phyloP scores from a whole-genome alignment of 1,139 yeast species.

The Sugiyamaella pinicola region DNA sequence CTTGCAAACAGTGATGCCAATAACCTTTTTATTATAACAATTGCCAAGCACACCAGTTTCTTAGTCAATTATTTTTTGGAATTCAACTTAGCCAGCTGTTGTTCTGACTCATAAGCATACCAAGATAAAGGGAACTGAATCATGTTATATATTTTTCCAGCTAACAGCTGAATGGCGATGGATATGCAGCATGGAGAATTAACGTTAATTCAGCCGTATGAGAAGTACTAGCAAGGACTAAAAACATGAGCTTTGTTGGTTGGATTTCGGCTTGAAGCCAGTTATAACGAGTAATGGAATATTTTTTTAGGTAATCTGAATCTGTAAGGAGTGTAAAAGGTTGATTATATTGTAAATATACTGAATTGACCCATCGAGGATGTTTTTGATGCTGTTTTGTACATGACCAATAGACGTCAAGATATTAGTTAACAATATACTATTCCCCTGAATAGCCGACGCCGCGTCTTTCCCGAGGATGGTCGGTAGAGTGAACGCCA shows the following conservation, averaged over 20 bases:
- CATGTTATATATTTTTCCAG: background rate
- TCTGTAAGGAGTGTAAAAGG: background rate
- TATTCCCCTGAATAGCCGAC: conserved; percentile 6
- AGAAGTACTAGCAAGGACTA: background rate
- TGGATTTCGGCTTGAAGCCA: no score
- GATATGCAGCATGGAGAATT: background rate
- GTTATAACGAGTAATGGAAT: no score
- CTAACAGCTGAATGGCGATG: background rate
- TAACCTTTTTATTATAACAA: no score
- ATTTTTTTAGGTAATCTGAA: no score
- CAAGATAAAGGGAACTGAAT: background rate
- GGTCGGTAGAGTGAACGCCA: background rate
- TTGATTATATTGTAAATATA: no score
- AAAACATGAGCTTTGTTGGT: no score
- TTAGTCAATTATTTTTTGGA: background rate
- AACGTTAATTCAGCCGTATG: background rate
- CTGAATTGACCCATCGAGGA: no score
- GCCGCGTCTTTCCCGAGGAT: background rate
- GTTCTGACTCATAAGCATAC: background rate
- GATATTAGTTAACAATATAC: background rate
- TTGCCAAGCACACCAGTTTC: no score
- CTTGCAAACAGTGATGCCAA: background rate
- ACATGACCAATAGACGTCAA: conserved; percentile 1
- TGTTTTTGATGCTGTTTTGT: no score
- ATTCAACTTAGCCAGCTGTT: background rate